Evolutionary conservation across 148 eudicot genomes (phyloP), one percentile per base, ranked within the genome.

Genomic region (Amaranthus hypochondriacus): DNA sequence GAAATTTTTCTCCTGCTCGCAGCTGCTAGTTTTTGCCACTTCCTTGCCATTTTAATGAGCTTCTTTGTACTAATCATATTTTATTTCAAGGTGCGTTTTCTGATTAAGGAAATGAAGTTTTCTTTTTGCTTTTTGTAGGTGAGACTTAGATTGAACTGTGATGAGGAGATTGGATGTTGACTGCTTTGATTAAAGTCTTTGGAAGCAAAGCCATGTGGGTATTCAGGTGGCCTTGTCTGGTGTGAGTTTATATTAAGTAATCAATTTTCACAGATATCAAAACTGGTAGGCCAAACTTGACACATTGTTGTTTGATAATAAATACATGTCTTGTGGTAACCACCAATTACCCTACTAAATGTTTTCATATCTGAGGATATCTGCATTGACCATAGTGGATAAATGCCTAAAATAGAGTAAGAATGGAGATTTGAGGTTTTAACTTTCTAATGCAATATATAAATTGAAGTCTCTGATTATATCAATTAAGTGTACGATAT

Each of bases 11-110:
- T 75, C 42, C 81, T 73, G 52, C 69, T 79, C 42, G 68, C 72
- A 61, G 72, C 67, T 47, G 82, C 76, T 39, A 79, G 59, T 59
- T 21, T 75, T 52, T 75, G 82, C 75, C 81, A 74, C 73, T 74
- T 79, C 46, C 44, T 73, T 53, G 74, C 81, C 50, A 79, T 65
- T 53, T 70, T 70, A 46, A 79, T 74, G 52, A 79, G 77, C 60
- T 70, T 68, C 73, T 79, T 79, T 2, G 77, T 39, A 71, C 78
- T 79, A 18, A 79, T 68, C 81, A 78, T 79, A 28, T 28, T 28
- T 28, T 28, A 28, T 12, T 28, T 28, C 39, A 28, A 28, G 39
- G 21, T 72, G 39, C 39, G 39, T 72, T 70, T 56, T 48, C 15
- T 48, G 1, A 2, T 50, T 67, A 43, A 67, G 56, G 9, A 5